A percentile compares a stretch with the other conserved stretches of the same genome.
phyloP scores from a whole-genome alignment of 495 filamentous ascomycete genomes.

The Talaromyces wortmannii region DNA sequence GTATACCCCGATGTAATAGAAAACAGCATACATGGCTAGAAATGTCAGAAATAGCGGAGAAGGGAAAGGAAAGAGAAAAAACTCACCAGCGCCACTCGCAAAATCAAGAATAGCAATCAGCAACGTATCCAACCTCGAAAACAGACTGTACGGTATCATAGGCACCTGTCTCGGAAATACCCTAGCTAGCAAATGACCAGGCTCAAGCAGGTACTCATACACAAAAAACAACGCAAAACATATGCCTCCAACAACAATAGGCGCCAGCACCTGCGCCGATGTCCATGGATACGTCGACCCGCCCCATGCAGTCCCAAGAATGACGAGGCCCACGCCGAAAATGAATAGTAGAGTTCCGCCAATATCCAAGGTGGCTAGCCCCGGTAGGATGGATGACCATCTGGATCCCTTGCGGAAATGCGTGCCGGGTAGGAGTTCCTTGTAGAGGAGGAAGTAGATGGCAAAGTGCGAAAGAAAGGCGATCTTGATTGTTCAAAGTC shows the following conservation, averaged over 20 bases:
- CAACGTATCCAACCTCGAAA: slow-evolving; percentile 41
- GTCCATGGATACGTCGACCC: slow-evolving; percentile 50
- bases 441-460: slow-evolving; percentile 21
- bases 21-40: slow-evolving; percentile 37
- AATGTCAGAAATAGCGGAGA: neutral
- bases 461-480: slow-evolving; percentile 19
- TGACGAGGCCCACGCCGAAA: slow-evolving; percentile 49
- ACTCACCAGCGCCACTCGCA: slow-evolving; percentile 42
- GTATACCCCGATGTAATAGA: slow-evolving; percentile 57
- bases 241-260: slow-evolving; percentile 41
- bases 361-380: slow-evolving; percentile 46
- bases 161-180: slow-evolving; percentile 40
- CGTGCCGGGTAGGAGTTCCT: slow-evolving; percentile 23
- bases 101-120: slow-evolving; percentile 49
- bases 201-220: slow-evolving; percentile 50
- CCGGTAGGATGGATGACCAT: slow-evolving; percentile 17
- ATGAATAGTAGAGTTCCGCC: slow-evolving; percentile 51
- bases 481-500: slow-evolving; percentile 19
- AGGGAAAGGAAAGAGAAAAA: slow-evolving; percentile 9
- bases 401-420: slow-evolving; percentile 12
- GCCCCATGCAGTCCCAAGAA: slow-evolving; percentile 53
- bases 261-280: slow-evolving; percentile 40
- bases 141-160: slow-evolving; percentile 50
- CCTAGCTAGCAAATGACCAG: slow-evolving; percentile 29
- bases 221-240: slow-evolving; percentile 38